Conservation (phyloP, 352 stramenopile genomes). For the Globisporangium yorkense region DNA sequence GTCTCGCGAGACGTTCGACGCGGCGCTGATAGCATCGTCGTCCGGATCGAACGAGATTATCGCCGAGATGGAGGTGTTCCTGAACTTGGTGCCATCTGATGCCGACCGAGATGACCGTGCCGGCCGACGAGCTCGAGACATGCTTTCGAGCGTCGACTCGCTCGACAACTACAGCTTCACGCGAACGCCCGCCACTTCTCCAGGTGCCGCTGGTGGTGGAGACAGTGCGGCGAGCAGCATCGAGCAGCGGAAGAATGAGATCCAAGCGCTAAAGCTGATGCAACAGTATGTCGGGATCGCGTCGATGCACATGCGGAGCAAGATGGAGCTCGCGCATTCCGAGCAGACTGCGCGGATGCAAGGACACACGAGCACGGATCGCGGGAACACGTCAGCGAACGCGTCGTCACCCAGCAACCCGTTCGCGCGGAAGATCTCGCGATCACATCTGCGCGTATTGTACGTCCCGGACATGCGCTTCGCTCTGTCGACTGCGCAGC, state of each 20-base stretch:
- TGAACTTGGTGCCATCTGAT: constrained; percentile 23
- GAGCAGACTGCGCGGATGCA: constrained; percentile 75
- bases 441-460: constrained; percentile 49
- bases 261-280: constrained; percentile 78
- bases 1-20: constrained; percentile 82
- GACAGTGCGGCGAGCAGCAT: constrained; percentile 26
- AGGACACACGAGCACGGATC: constrained; percentile 29
- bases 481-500: constrained; percentile 47
- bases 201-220: constrained; percentile 3
- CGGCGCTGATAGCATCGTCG: constrained; percentile 60
- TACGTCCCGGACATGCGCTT: constrained; percentile 65
- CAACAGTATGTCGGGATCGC: constrained; percentile 84
- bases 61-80: constrained; percentile 41
- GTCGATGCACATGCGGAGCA: constrained; percentile 88
- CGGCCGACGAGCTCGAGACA: constrained; percentile 28
- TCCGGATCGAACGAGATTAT: constrained; percentile 45
- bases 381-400: constrained; percentile 17
- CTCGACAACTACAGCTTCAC: constrained; percentile 47
- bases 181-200: constrained; percentile 5
- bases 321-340: constrained; percentile 77
- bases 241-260: constrained; percentile 72
- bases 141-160: constrained; percentile 62
- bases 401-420: constrained; percentile 29
- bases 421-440: constrained; percentile 51
- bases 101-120: constrained; percentile 20